Conservation (phyloP, 1,139 yeast genomes). For the Lodderomyces pseudojiufengensis region DNA sequence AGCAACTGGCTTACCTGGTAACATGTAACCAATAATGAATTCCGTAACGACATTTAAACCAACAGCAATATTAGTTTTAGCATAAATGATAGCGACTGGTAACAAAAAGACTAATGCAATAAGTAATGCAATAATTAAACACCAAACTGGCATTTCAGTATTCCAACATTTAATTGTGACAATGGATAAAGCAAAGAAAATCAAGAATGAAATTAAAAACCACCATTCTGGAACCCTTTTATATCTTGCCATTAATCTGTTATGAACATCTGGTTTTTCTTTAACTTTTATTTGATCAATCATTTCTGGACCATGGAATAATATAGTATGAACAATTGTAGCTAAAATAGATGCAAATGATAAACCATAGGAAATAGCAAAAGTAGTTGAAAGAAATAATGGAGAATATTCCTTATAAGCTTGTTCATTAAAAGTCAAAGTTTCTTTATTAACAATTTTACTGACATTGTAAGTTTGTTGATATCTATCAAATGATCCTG, state of each 20-base stretch:
- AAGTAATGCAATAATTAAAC: conserved; percentile 35
- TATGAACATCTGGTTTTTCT: conserved; percentile 57
- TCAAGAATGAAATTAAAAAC: conserved; percentile 46
- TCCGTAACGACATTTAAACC: conserved; percentile 47
- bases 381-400: conserved; percentile 60
- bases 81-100: conserved; percentile 42
- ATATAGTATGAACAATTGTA: conserved; percentile 50
- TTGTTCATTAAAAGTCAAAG: conserved; percentile 39
- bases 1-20: conserved; percentile 46
- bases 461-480: conserved; percentile 33
- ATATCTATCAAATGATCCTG: conserved; percentile 37
- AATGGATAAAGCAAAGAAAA: conserved; percentile 38
- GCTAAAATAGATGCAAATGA: conserved; percentile 62
- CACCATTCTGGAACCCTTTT: conserved; percentile 68
- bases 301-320: conserved; percentile 57
- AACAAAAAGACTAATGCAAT: conserved; percentile 40
- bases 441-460: conserved; percentile 36
- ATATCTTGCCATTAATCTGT: conserved; percentile 56
- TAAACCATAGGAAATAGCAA: conserved; percentile 58
- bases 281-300: conserved; percentile 40
- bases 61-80: conserved; percentile 42
- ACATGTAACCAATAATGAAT: conserved; percentile 44
- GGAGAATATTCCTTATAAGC: conserved; percentile 49
- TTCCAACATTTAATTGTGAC: conserved; percentile 38
- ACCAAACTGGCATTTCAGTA: conserved; percentile 44